phyloP scores from a whole-genome alignment of 1,284 basidiomycete genomes.

The Malassezia pachydermatis region DNA sequence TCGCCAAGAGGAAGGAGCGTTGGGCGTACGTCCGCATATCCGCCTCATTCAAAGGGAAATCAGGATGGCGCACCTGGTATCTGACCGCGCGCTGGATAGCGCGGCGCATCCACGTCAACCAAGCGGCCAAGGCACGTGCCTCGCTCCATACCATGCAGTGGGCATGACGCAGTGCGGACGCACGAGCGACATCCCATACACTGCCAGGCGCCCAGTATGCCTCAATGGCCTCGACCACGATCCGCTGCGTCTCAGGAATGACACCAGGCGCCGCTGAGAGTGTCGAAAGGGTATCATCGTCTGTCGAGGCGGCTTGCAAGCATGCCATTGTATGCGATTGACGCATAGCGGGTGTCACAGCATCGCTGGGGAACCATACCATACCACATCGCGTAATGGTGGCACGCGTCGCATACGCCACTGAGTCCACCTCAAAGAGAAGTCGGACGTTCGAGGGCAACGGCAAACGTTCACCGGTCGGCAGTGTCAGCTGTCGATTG shows the following conservation, averaged over 20 bases:
- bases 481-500: conserved; percentile 92
- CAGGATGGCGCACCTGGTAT: conserved; percentile 85
- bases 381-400: conserved; percentile 99
- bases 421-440: conserved; percentile 98
- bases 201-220: conserved; percentile 59
- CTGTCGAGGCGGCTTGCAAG: conserved; percentile 66
- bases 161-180: conserved; percentile 68
- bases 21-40: conserved; percentile 80
- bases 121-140: conserved; percentile 80
- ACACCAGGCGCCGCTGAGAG: conserved; percentile 49
- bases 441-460: conserved; percentile 93
- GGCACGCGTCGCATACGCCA: conserved; percentile 90
- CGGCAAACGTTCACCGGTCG: conserved; percentile 95
- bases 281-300: conserved; percentile 62
- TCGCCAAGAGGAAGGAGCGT: conserved; percentile 78
- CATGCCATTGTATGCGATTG: conserved; percentile 77
- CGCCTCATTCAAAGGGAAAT: conserved; percentile 79
- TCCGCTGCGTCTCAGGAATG: conserved; percentile 49
- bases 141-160: conserved; percentile 98
- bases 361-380: conserved; percentile 99
- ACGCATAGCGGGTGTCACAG: conserved; percentile 81
- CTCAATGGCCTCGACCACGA: conserved; percentile 54
- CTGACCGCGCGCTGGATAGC: conserved; percentile 84
- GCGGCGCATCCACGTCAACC: conserved; percentile 96
- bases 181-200: conserved; percentile 67